Percentiles rank a stretch among this genome's conserved stretches.
phyloP scores from a whole-genome alignment of 129 eudicot genomes.

The Chrysanthemum lavandulifolium region DNA sequence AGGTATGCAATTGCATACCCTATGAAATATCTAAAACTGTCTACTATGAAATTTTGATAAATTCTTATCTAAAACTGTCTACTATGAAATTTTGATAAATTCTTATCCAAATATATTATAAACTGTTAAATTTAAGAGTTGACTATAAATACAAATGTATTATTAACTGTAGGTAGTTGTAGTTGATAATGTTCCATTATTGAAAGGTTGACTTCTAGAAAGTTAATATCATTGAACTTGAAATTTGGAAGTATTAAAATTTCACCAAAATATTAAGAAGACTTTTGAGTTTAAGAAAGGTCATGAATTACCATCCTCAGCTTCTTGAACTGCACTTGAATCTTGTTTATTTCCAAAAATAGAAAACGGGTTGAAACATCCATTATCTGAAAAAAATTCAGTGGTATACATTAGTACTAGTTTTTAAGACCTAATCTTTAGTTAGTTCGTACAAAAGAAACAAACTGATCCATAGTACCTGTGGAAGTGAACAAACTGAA shows the following conservation, averaged over 20 bases:
- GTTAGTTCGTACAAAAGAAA: too few relatives aligned
- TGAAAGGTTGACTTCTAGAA: constrained; percentile 11
- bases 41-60: too few relatives aligned
- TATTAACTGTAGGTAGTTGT: too few relatives aligned
- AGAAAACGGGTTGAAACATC: constrained; percentile 25
- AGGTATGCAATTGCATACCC: too few relatives aligned
- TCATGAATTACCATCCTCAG: constrained; percentile 25
- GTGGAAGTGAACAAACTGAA: constrained; percentile 49
- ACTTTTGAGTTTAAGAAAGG: constrained; percentile 15
- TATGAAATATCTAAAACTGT: too few relatives aligned
- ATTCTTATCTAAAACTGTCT: too few relatives aligned
- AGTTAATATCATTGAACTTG: background rate
- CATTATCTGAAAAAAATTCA: constrained; percentile 14
- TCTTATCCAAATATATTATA: background rate
- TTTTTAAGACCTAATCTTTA: too few relatives aligned
- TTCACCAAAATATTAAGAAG: background rate
- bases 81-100: too few relatives aligned
- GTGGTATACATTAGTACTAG: too few relatives aligned
- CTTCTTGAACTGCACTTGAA: background rate
- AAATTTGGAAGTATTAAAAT: background rate
- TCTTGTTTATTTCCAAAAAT: constrained; percentile 12
- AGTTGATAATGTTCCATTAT: background rate
- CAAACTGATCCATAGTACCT: constrained; percentile 29
- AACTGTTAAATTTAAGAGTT: background rate
- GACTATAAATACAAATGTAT: background rate